Conservation (phyloP, 73 alveolate genomes). For the Paramecium pentaurelia region DNA sequence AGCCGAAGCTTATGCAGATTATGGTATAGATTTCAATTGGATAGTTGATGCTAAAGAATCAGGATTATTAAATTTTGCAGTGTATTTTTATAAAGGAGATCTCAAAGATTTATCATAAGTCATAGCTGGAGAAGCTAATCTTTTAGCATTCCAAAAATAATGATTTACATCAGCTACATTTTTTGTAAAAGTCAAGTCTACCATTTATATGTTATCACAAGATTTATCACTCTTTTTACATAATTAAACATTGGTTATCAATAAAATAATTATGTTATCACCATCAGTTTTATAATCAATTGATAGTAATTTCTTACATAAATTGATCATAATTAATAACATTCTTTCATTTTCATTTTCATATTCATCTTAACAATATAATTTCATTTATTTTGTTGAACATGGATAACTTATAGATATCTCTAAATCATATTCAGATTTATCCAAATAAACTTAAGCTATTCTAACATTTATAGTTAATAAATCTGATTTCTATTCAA, state of each 20-base stretch:
- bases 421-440: not conserved
- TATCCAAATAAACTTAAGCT: not conserved
- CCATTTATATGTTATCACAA: not conserved
- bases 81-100: not conserved
- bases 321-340: not conserved
- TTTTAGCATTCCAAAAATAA: not conserved
- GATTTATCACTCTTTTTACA: not conserved
- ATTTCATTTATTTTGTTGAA: not conserved
- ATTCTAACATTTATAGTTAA: not conserved
- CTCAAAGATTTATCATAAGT: not conserved
- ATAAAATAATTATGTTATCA: not conserved
- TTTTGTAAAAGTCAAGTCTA: not conserved
- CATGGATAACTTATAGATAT: not conserved
- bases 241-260: not conserved
- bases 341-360: not conserved
- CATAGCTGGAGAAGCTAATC: not conserved
- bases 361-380: not conserved
- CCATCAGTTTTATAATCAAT: conserved; percentile 2
- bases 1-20: not conserved
- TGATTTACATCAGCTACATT: not conserved
- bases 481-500: not conserved
- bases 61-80: not conserved
- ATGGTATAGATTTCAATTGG: not conserved
- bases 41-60: not conserved
- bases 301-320: not conserved